These are phyloP conservation scores for Leucocoprinus leucothites DNA, from an alignment of 768 basidiomycete species.

Conservation along the genomic window DNA sequence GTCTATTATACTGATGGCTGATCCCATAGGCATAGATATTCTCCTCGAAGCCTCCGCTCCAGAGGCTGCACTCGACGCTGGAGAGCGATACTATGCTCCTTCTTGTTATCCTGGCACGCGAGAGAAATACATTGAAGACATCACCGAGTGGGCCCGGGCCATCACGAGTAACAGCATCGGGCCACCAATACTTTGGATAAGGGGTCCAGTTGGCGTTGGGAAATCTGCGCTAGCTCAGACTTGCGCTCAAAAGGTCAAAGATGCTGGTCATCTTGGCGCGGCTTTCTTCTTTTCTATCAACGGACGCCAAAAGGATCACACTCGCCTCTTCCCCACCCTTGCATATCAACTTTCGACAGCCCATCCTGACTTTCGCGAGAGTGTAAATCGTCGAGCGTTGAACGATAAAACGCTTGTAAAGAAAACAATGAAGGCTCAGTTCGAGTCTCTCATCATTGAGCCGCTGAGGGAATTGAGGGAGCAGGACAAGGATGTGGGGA, in stretches of 20 bases:
- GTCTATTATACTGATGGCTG: background rate
- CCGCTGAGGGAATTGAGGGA: background rate
- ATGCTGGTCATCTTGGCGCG: background rate
- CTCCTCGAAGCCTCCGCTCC: background rate
- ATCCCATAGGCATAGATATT: background rate
- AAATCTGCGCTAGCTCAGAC: constrained; percentile 10
- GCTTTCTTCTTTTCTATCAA: constrained; percentile 6
- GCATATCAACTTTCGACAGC: constrained; percentile 7
- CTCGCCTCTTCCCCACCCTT: constrained; percentile 6
- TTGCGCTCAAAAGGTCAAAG: background rate
- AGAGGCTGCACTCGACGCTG: background rate
- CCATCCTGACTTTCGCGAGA: background rate
- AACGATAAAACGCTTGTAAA: background rate
- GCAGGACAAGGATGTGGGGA: background rate
- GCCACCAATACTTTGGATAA: background rate
- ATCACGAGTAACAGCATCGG: background rate
- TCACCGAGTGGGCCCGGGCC: background rate
- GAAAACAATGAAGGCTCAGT: background rate
- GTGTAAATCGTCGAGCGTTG: background rate
- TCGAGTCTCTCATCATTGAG: background rate
- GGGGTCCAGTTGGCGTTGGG: constrained; percentile 5
- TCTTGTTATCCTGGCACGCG: background rate
- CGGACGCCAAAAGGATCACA: background rate
- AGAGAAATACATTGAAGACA: background rate
- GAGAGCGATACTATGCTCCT: background rate